Evolutionary conservation across 129 eudicot genomes (phyloP), one percentile per base, ranked within the genome.

Genomic region (Flaveria linearis): DNA sequence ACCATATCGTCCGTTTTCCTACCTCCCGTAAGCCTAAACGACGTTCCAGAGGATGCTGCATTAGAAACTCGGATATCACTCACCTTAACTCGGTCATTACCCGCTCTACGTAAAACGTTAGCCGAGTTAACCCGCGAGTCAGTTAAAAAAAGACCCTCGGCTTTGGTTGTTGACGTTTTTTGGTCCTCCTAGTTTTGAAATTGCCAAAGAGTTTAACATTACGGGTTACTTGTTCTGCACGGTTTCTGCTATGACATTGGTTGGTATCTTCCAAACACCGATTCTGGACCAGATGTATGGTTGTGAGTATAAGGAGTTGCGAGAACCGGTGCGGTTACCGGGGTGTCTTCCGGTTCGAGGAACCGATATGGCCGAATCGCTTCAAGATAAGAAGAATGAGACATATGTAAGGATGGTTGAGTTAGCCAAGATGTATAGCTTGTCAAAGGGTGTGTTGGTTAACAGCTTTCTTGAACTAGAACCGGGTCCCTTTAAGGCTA

Each of bases 381-480:
- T 78, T 67, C 86, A 78, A 26, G 88, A 86, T 70, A 76, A 84
- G 82, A 72, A 68, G 14, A 65, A 49, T n/a, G 69, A 52, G 9
- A 66, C 78, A 0, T 86, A 84, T 62, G 72, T 55, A 58, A 15
- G 46, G 33, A 0, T 75, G 2, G 30, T 83, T 47, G 63, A 78
- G 41, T 9, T 57, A 6, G 7, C 23, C 22, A 86, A 83, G 43
- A 50, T 65, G 77, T 83, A 61, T 56, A 60, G 20, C 5, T 57
- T 77, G 72, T 30, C 80, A 15, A 73, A 86, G 58, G 90, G 90
- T 42, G 52, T 86, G 51, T 12, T 86, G 52, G 75, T 86, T 15
- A 86, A 86, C 41, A 74, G 83, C 45, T 86, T 81, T 56, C 5
- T 65, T n/a, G 90, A 81, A 1, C 51, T 84, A 11, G 90, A 86